Evolutionary conservation across 371 early-diverging fungal genomes (phyloP), one percentile per base, ranked within the genome.

Genomic region (Mortierella sp.): DNA sequence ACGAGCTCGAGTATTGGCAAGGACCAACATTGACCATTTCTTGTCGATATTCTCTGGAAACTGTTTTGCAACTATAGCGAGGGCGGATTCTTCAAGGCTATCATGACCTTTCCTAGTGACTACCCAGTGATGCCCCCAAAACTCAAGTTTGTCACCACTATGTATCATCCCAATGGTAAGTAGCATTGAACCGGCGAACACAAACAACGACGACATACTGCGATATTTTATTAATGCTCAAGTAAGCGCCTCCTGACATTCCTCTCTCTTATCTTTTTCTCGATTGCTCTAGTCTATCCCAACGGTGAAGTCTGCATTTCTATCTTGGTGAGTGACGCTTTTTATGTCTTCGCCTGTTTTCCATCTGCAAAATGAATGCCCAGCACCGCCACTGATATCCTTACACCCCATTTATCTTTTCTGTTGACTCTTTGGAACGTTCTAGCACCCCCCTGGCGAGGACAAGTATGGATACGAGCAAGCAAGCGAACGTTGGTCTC

Each of bases 381-480:
- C n/a, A n/a, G 4, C 58, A 58, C 19, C 34, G 58, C 34, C 58
- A 14, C 34, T 8, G 37, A 58, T 19, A n/a, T 34, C 19, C 29
- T 34, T 29, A 31, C 58, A 16, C 2, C 7, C 34, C 6, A 16
- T 2, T 19, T 22, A 31, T 34, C 34, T 19, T 24, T 50, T 50
- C n/a, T n/a, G n/a, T n/a, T n/a, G n/a, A n/a, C n/a, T n/a, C 19
- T 58, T 55, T 55, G 31, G 55, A 55, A 55, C 55, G 19, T 19
- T 58, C 31, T 80, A 91, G 92, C 93, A 90, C 85, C 94, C 91
- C 68, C 93, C 91, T 71, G 93, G 90, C 79, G 95, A 95, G 73
- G 98, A 98, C 87, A 93, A 92, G 84, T 98, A 91, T 79, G 98
- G 97, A 22, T 97, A 98, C 78, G 98, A 98, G 80, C 83, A 92